phyloP scores from a whole-genome alignment of 306 rosid species.

The Canavalia ensiformis region DNA sequence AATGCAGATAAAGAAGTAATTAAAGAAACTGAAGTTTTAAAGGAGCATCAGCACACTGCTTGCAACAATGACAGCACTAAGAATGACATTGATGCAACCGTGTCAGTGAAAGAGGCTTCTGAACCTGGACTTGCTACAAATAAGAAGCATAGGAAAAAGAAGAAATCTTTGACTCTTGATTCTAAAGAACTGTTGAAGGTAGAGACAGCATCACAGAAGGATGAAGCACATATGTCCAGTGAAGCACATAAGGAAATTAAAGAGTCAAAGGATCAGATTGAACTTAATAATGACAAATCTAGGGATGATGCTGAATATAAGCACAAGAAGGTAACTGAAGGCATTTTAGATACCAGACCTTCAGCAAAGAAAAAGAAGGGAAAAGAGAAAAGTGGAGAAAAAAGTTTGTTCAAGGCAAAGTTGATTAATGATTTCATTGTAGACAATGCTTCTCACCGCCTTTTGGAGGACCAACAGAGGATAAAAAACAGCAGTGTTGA shows the following conservation, averaged over 20 bases:
- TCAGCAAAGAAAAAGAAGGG: constrained; percentile 52
- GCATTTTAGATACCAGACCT: constrained; percentile 31
- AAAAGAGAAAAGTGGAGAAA: constrained; percentile 40
- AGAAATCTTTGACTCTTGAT: constrained; percentile 47
- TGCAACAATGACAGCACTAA: constrained; percentile 33
- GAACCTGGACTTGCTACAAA: constrained; percentile 44
- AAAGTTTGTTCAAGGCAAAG: constrained; percentile 40
- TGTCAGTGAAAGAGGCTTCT: constrained; percentile 52
- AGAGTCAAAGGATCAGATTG: constrained; percentile 38
- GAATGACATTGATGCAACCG: constrained; percentile 36
- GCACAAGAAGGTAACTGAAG: constrained; percentile 40
- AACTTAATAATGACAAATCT: constrained; percentile 36
- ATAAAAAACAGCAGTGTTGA: constrained; percentile 47
- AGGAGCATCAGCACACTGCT: constrained; percentile 41
- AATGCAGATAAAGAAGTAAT: constrained; percentile 46
- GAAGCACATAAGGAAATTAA: constrained; percentile 37
- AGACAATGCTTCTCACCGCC: constrained; percentile 49
- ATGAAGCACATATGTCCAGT: constrained; percentile 35
- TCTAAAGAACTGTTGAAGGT: constrained; percentile 46
- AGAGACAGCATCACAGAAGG: constrained; percentile 47
- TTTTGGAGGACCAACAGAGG: constrained; percentile 52
- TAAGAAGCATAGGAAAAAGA: constrained; percentile 52
- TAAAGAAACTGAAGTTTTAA: constrained; percentile 53
- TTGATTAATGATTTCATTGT: constrained; percentile 36
- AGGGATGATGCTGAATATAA: constrained; percentile 26